Evolutionary conservation across 352 stramenopile species (phyloP), one percentile per base, ranked within the genome.

Genomic region (Blastocystis sp.): DNA sequence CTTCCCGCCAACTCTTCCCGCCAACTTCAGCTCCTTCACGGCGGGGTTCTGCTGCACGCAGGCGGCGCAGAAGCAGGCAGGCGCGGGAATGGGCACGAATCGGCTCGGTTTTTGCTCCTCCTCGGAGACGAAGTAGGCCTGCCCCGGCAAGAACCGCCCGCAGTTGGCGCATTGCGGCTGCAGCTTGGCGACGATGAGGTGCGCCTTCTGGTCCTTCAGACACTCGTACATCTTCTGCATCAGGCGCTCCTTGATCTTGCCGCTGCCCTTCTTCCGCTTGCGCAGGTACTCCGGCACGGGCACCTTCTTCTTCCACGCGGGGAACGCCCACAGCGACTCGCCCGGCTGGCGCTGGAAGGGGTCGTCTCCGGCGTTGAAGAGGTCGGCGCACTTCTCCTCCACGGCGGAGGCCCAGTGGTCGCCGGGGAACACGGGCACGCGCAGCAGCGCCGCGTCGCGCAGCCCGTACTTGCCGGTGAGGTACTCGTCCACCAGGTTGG

Each of bases 401-500:
- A 89, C 91, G 52, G 90, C 90, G 65, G 92, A 92, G 52, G 94
- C 94, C 64, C 91, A 76, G 61, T 94, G 94, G 78, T 95, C 95
- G 10, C 92, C 93, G 43, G 28, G 52, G 42, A 88, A 88, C n/a
- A 40, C 34, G 9, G 78, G 78, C 2, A 76, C 63, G 42, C 17
- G 52, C 0, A 88, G 40, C 57, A 94, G 94, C 82, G 94, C 93
- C 1, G 92, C 91, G 79, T 96, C 93, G 21, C 79, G 60, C 40
- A 95, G 92, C 70, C 95, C 92, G 93, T 79, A 96, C 87, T 3
- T 95, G 92, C 28, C 92, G 90, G 92, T 68, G n/a, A 97, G 98
- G 89, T 97, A 97, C 81, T 95, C 93, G 89, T 98, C 95, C 87
- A 97, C 98, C 76, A 99, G 92, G 89, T 97, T 98, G 57, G 94